A percentile compares a stretch with the other conserved stretches of the same genome.
phyloP scores from a whole-genome alignment of 768 basidiomycete species.

The Austroboletus eburneus region DNA sequence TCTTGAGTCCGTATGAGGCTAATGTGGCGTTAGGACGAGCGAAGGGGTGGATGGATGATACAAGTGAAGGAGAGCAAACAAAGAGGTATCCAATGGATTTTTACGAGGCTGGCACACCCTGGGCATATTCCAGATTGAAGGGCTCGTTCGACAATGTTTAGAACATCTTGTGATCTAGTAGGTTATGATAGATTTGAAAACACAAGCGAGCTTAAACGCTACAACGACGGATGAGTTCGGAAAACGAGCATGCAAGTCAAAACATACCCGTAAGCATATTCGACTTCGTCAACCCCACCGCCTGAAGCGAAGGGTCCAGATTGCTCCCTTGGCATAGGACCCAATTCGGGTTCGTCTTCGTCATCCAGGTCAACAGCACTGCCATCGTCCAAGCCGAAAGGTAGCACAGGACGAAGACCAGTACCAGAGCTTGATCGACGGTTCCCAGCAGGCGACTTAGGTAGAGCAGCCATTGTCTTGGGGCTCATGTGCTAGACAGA shows the following conservation, averaged over 20 bases:
- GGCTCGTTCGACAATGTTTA: constrained; percentile 38
- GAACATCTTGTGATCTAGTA: too few species aligned
- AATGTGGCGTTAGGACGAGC: constrained; percentile 70
- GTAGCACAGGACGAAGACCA: constrained; percentile 77
- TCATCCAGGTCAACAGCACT: constrained; percentile 70
- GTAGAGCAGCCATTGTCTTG: constrained; percentile 88
- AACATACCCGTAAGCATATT: constrained; percentile 80
- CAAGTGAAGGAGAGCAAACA: constrained; percentile 14
- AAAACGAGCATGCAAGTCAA: not conserved
- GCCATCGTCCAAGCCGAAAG: constrained; percentile 72
- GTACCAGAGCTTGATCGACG: constrained; percentile 82
- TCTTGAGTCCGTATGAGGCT: constrained; percentile 92
- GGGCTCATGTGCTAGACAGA: constrained; percentile 84
- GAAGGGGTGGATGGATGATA: constrained; percentile 61
- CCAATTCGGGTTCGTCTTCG: constrained; percentile 68
- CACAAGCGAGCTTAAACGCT: constrained; percentile 19
- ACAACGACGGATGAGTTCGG: constrained; percentile 8
- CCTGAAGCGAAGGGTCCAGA: constrained; percentile 72
- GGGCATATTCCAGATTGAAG: constrained; percentile 64
- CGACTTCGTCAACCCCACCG: constrained; percentile 86
- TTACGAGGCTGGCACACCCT: constrained; percentile 76
- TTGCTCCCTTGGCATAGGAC: constrained; percentile 72
- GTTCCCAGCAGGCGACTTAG: constrained; percentile 82
- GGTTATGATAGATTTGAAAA: too few species aligned
- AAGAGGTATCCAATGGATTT: constrained; percentile 93